These are phyloP conservation scores for Telopea speciosissima DNA, from an alignment of 177 flowering plant species.

Conservation along the genomic window DNA sequence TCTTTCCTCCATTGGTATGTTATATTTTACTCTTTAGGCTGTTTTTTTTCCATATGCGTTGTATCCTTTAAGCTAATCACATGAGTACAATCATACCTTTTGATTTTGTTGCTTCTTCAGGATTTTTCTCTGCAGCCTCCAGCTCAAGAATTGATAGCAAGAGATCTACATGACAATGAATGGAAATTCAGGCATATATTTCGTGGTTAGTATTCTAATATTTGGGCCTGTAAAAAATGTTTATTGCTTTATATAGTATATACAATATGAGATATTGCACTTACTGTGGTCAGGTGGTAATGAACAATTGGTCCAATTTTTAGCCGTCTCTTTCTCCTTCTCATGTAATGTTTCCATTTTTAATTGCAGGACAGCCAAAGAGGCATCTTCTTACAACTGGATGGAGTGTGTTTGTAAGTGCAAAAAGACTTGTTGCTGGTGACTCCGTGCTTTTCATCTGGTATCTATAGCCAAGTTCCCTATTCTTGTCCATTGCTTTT, in stretches of 20 bases:
- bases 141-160: slow-evolving; percentile 87
- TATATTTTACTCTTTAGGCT: not conserved
- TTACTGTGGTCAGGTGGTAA: not conserved
- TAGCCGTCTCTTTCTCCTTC: no score
- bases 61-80: not conserved
- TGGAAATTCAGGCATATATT: slow-evolving; percentile 97
- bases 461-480: not conserved
- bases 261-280: not conserved
- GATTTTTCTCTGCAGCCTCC: slow-evolving; percentile 92
- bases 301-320: not conserved
- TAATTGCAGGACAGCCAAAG: not conserved
- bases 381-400: not conserved
- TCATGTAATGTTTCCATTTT: no score
- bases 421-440: not conserved
- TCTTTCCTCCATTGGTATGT: slow-evolving; percentile 29
- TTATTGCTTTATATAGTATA: no score
- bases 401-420: not conserved
- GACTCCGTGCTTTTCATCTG: not conserved
- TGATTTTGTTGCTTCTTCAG: slow-evolving; percentile 29
- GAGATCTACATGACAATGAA: slow-evolving; percentile 91
- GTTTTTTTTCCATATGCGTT: not conserved
- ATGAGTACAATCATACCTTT: not conserved
- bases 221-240: not conserved
- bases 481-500: no score
- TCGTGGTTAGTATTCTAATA: slow-evolving; percentile 47